A percentile compares a stretch with the other conserved stretches of the same genome.
Conservation (phyloP, 306 rosid species). For the Cucumis hystrix region DNA sequence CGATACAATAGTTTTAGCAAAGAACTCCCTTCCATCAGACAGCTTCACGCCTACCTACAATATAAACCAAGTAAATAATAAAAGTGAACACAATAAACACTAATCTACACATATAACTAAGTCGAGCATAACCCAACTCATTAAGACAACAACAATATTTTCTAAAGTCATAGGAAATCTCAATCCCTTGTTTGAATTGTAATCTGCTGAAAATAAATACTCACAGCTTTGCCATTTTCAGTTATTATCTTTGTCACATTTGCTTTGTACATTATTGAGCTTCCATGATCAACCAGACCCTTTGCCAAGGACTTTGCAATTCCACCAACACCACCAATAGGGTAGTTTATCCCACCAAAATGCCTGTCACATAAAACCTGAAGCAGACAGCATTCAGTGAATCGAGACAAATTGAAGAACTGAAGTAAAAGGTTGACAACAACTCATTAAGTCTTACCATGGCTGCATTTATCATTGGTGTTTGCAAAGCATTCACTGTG, state of each 20-base stretch:
- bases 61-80: constrained; percentile 11
- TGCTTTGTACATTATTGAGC: constrained; percentile 79
- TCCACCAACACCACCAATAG: constrained; percentile 90
- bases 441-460: constrained; percentile 40
- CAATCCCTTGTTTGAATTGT: background rate
- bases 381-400: background rate
- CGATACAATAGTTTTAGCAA: constrained; percentile 77
- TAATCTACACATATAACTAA: constrained; percentile 11
- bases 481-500: constrained; percentile 85
- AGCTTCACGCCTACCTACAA: constrained; percentile 78
- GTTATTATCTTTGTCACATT: constrained; percentile 59
- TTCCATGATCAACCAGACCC: constrained; percentile 68
- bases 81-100: background rate
- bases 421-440: background rate
- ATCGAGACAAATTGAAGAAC: constrained; percentile 6
- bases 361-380: constrained; percentile 96
- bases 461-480: constrained; percentile 98
- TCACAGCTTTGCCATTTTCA: constrained; percentile 74
- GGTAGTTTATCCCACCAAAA: constrained; percentile 91
- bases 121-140: background rate
- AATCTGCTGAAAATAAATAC: constrained; percentile 4
- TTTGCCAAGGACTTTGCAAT: constrained; percentile 81
- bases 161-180: background rate
- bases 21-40: constrained; percentile 66
- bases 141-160: background rate